Percentiles rank a stretch among this genome's conserved stretches.
Evolutionary conservation across 2,329 filamentous ascomycete species (phyloP).

Genomic region (Alternaria arborescens): DNA sequence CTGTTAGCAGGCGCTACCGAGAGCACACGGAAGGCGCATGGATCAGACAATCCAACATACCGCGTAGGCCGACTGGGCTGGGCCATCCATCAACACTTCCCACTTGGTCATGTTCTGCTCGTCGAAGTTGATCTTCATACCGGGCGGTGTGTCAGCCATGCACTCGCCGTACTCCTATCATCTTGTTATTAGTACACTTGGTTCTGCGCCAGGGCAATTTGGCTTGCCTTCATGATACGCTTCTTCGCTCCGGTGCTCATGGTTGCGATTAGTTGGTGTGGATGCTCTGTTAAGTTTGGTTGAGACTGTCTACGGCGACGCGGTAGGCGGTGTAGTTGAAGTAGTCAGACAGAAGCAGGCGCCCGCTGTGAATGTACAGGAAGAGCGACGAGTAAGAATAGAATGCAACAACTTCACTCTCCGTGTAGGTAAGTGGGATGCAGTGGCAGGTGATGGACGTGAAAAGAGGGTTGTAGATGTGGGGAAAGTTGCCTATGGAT

Average conservation of each 20-base stretch:
- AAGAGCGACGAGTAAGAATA: not conserved
- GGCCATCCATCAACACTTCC: slow-evolving; percentile 73
- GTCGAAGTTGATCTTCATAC: slow-evolving; percentile 58
- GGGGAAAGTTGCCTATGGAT: slow-evolving; percentile 24
- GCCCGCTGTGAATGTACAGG: not conserved
- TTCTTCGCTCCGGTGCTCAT: slow-evolving; percentile 54
- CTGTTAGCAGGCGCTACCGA: slow-evolving; percentile 18
- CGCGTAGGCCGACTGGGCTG: slow-evolving; percentile 69
- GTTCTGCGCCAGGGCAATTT: not conserved
- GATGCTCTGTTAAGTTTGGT: slow-evolving; percentile 1
- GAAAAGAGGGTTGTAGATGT: slow-evolving; percentile 20
- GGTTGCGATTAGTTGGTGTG: slow-evolving; percentile 22
- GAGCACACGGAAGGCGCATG: slow-evolving; percentile 3
- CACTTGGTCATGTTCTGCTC: slow-evolving; percentile 73
- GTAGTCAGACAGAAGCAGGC: slow-evolving; percentile 1
- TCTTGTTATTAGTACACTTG: slow-evolving; percentile 23
- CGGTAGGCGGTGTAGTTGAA: not conserved
- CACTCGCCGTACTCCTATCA: slow-evolving; percentile 49
- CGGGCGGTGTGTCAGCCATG: slow-evolving; percentile 45
- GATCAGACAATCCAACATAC: slow-evolving; percentile 54
- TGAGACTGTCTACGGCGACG: slow-evolving; percentile 15
- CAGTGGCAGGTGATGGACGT: slow-evolving; percentile 11
- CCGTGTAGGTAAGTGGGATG: slow-evolving; percentile 3
- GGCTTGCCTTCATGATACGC: slow-evolving; percentile 56
- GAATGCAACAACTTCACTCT: slow-evolving; percentile 5